Percentiles rank a stretch among this genome's conserved stretches.
phyloP scores from a whole-genome alignment of 2,329 filamentous ascomycete species.

The Cladosporium sp. region DNA sequence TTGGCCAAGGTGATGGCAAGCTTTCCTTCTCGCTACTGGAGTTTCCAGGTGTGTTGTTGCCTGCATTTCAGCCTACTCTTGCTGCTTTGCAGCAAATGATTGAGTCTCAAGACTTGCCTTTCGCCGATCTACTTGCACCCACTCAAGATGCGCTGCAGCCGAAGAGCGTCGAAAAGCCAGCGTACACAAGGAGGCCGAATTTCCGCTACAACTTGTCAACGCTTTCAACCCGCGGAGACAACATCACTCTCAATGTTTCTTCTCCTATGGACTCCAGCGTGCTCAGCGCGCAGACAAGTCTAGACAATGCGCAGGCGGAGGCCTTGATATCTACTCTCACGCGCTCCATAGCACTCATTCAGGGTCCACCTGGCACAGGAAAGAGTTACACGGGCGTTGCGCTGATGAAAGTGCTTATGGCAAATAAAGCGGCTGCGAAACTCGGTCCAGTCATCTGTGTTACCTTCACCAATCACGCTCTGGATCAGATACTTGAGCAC shows the following conservation, averaged over 20 bases:
- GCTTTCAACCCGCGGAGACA: slow-evolving; percentile 21
- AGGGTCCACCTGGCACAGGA: slow-evolving; percentile 71
- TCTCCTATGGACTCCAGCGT: slow-evolving; percentile 28
- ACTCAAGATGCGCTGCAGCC: slow-evolving; percentile 20
- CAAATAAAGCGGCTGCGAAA: slow-evolving; percentile 37
- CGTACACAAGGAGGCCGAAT: slow-evolving; percentile 50
- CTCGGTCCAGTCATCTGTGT: slow-evolving; percentile 52
- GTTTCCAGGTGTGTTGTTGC: slow-evolving; percentile 61
- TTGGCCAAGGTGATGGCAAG: not conserved
- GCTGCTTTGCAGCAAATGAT: slow-evolving; percentile 57
- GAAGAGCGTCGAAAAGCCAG: slow-evolving; percentile 46
- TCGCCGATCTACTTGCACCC: slow-evolving; percentile 31
- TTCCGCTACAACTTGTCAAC: slow-evolving; percentile 53
- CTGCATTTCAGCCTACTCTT: slow-evolving; percentile 60
- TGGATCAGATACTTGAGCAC: slow-evolving; percentile 62
- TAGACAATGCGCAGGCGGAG: slow-evolving; percentile 54
- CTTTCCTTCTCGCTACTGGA: slow-evolving; percentile 51
- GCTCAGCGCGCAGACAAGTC: slow-evolving; percentile 41
- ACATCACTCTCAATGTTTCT: slow-evolving; percentile 28
- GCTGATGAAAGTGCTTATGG: slow-evolving; percentile 58
- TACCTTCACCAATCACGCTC: slow-evolving; percentile 54
- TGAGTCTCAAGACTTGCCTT: slow-evolving; percentile 30
- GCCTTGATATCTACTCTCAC: slow-evolving; percentile 57
- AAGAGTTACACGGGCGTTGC: slow-evolving; percentile 63
- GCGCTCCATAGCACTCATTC: slow-evolving; percentile 60